Evolutionary conservation across 208 protist species (phyloP), one percentile per base, ranked within the genome.

Genomic region (Crithidia thermophila): DNA sequence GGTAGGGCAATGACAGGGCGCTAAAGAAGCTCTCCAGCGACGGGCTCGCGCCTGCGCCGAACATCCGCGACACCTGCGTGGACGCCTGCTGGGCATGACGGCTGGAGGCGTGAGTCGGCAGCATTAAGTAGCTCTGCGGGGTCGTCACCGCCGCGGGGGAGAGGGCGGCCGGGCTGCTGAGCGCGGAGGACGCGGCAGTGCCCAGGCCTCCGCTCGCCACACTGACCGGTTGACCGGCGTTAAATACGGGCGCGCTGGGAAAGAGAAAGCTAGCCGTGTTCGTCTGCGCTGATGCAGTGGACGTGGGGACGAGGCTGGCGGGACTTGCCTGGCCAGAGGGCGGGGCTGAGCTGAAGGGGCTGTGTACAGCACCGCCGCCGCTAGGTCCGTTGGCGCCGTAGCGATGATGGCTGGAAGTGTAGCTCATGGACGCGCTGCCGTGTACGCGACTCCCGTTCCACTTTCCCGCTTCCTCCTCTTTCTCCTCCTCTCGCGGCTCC

Each of bases 1-100:
- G 61, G 63, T 83, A 88, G 1, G 78, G 77, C 40, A 72, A 72
- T 0, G 81, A 76, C 0, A 68, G 42, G 20, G 36, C 39, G 36
- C 52, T 67, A 36, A 75, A 75, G 52, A 23, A 36, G 16, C 9
- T 18, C 40, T 75, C 68, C 14, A 75, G 37, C 0, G 68, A 43
- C 30, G 23, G 68, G 23, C 6, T 0, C 6, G n/a, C 33, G 28
- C 36, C 49, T 1, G 60, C 47, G 34, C 47, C 21, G 21, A 66
- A 42, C 20, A 33, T 30, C 33, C 30, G 14, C 46, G 18, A 20
- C 4, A 25, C 2, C 14, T 62, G 56, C 39, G 27, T 2, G 20
- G n/a, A 30, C 14, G 55, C 27, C 5, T 23, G n/a, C 7, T n/a
- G 42, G 4, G 45, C 45, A 0, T 37, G 9, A 18, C 42, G 4